A percentile compares a stretch with the other conserved stretches of the same genome.
Evolutionary conservation across 2,329 filamentous ascomycete species (phyloP).

Genomic region (Monilinia laxa): DNA sequence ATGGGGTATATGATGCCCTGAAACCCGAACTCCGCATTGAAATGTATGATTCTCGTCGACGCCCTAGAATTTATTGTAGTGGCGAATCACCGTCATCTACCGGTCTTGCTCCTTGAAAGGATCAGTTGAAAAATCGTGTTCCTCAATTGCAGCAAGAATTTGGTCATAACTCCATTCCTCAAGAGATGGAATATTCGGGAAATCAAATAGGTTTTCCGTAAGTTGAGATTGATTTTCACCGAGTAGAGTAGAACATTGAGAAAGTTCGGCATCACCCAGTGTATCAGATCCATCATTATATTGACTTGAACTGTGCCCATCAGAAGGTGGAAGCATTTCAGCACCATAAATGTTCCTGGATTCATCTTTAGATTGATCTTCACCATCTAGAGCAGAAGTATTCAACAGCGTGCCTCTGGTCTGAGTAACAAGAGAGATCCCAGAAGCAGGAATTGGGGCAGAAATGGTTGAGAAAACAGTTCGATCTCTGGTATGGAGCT

Average conservation of each 20-base stretch:
- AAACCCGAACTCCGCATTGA: not conserved
- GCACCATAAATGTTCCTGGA: not conserved
- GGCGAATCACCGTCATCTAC: not conserved
- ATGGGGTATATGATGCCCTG: not conserved
- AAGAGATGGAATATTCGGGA: too few species aligned
- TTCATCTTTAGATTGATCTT: not conserved
- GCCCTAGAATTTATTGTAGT: not conserved
- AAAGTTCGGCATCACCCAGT: too few species aligned
- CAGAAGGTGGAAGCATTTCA: not conserved
- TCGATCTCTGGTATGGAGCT: not conserved
- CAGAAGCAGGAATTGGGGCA: not conserved
- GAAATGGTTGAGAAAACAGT: not conserved
- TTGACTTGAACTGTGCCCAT: not conserved
- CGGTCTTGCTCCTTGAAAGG: not conserved
- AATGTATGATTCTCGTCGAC: not conserved
- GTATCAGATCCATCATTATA: too few species aligned
- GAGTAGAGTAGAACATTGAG: too few species aligned
- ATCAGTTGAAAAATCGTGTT: too few species aligned
- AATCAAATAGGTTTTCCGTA: too few species aligned
- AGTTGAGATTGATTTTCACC: too few species aligned
- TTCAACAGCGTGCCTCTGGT: not conserved
- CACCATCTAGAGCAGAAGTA: not conserved
- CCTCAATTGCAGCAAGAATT: too few species aligned
- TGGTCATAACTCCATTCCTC: too few species aligned
- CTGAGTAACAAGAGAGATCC: not conserved